Base-by-base conservation (phyloP, 2,329 filamentous ascomycete genomes). In the Colletotrichum brevisporum region DNA sequence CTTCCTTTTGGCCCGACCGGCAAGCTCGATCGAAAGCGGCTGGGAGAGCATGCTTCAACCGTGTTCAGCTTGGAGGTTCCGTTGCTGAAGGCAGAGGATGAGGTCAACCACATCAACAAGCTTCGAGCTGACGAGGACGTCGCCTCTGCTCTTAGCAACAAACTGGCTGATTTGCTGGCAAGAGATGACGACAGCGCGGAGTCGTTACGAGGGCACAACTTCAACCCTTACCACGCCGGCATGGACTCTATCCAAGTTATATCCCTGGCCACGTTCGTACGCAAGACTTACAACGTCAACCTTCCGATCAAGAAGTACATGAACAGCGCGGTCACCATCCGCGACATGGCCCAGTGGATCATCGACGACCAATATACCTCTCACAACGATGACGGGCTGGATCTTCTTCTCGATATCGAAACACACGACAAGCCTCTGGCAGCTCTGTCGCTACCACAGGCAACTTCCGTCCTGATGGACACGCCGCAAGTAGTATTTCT, bases 1-100 rank as follows among this genome's bases (percentile, higher is more conserved):
- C 47, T 76, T 24, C 75, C 74, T 0, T 55, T 69, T 15, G 71
- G 66, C 0, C 21, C 52, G 1, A 73, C 73, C 5, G 73, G 73
- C 4, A 76, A 76, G 57, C 60, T 71, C 8, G 71, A 76, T 41
- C 71, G 74, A 13, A 18, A 48, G 16, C 18, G 13, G 24, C 53
- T 68, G 2, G 27, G 31, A 18, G 27, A 64, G 5, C 8, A 39
- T 39, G 60, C 53, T 18, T 57, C 45, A 18, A 47, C 16, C 1
- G 10, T 54, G 2, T 13, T 13, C 13, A 43, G 13, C 18, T 24
- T 5, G 47, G 47, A 12, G 21, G 5, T n/a, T 12, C 47, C 47
- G 8, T 50, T 9, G 9, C 4, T 24, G 15, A 5, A 50, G 6
- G 18, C 6, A 39, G 51, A 53, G 13, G 26, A 45, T 10, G 31